Evolutionary conservation across 2,329 filamentous ascomycete species (phyloP).

Genomic region (Venturia effusa): DNA sequence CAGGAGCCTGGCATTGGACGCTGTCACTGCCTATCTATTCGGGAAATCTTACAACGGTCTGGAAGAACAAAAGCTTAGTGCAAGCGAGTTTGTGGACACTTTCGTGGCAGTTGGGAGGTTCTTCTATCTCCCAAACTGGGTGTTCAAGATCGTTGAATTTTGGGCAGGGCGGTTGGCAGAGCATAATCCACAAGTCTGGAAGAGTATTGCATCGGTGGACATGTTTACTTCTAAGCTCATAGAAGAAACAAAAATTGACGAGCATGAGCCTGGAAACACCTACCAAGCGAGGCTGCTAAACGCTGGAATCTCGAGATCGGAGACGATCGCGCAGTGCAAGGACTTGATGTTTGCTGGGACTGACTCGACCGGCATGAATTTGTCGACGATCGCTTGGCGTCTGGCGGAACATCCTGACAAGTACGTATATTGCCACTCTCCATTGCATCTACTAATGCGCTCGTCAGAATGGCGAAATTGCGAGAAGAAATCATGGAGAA

Average conservation of each 20-base stretch:
- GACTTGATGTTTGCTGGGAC: constrained; percentile 46
- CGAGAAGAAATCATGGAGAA: constrained; percentile 6
- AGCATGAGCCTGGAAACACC: constrained; percentile 19
- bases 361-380: constrained; percentile 42
- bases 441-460: background rate
- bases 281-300: constrained; percentile 40
- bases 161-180: constrained; percentile 24
- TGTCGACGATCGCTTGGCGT: constrained; percentile 37
- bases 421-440: constrained; percentile 17
- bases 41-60: constrained; percentile 39
- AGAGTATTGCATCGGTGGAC: constrained; percentile 31
- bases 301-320: constrained; percentile 30
- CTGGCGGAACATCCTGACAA: constrained; percentile 32
- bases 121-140: constrained; percentile 38
- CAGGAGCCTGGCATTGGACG: constrained; percentile 42
- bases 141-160: constrained; percentile 31
- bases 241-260: constrained; percentile 17
- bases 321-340: constrained; percentile 41
- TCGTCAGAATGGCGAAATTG: background rate
- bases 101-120: constrained; percentile 45
- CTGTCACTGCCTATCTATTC: constrained; percentile 44
- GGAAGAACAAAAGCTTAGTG: constrained; percentile 29
- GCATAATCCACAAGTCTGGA: constrained; percentile 22
- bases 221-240: constrained; percentile 33
- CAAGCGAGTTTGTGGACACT: constrained; percentile 42